Evolutionary conservation across 1,284 basidiomycete species (phyloP).

Genomic region (Lentinula novae-zelandiae): DNA sequence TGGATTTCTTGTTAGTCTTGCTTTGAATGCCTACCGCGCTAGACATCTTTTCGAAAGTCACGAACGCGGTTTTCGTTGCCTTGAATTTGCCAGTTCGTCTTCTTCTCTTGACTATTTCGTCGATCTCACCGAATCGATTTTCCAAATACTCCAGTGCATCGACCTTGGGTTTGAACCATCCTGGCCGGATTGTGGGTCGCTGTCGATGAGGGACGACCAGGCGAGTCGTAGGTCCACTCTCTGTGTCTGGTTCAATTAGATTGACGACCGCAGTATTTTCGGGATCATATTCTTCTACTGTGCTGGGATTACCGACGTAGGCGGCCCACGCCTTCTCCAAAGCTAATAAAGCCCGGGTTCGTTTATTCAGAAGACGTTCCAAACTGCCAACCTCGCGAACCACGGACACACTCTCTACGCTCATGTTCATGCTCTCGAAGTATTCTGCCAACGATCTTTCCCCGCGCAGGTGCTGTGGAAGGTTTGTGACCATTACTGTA

Average conservation of each 20-base stretch:
- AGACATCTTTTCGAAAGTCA: constrained; percentile 96
- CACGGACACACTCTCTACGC: constrained; percentile 88
- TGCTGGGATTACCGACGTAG: constrained; percentile 92
- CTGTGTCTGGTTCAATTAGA: constrained; percentile 37
- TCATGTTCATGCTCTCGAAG: constrained; percentile 81
- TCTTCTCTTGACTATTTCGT: constrained; percentile 74
- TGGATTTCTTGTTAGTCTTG: neutral
- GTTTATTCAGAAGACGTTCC: constrained; percentile 66
- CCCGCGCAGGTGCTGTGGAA: constrained; percentile 80
- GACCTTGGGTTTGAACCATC: constrained; percentile 68
- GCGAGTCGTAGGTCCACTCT: constrained; percentile 49
- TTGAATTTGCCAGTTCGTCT: constrained; percentile 69
- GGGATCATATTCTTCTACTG: constrained; percentile 69
- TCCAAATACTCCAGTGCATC: constrained; percentile 88
- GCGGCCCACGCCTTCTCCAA: constrained; percentile 85
- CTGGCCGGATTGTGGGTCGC: constrained; percentile 65
- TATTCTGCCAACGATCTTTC: constrained; percentile 89
- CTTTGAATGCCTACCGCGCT: constrained; percentile 62
- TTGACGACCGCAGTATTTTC: constrained; percentile 45
- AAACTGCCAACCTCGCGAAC: constrained; percentile 80
- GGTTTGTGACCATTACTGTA: constrained; percentile 84
- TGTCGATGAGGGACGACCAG: constrained; percentile 72
- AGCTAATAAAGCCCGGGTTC: constrained; percentile 75
- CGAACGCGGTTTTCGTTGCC: constrained; percentile 83
- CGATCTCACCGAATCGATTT: constrained; percentile 69